Conservation (phyloP, 495 filamentous ascomycete genomes). For the Neurospora discreta region DNA sequence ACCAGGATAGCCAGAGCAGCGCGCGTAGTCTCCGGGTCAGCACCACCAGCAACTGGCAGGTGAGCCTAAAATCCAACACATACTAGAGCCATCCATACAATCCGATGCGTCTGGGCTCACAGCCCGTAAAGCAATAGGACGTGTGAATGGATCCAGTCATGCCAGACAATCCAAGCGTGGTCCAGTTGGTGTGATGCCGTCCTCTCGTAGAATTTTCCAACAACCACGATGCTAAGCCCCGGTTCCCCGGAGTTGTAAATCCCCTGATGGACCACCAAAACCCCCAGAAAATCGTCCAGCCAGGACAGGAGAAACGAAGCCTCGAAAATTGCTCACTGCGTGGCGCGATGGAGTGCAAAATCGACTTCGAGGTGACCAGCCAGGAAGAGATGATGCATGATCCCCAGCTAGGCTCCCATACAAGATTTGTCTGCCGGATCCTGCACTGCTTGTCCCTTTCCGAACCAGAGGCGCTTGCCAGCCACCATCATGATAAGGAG, state of each 20-base stretch:
- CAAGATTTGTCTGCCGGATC: conserved; percentile 10
- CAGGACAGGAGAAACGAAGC: conserved; percentile 1
- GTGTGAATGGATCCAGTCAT: conserved; percentile 5
- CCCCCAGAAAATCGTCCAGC: conserved; percentile 4
- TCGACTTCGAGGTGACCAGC: conserved; percentile 22
- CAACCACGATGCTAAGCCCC: neutral
- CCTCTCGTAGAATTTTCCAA: neutral
- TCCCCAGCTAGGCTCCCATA: conserved; percentile 5
- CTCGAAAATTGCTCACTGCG: conserved; percentile 21
- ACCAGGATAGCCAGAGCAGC: conserved; percentile 27
- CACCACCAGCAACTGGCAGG: conserved; percentile 19
- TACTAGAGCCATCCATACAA: conserved; percentile 10
- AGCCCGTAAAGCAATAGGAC: conserved; percentile 3
- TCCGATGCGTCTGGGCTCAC: conserved; percentile 1
- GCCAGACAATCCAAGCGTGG: neutral
- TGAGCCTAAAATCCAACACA: conserved; percentile 11
- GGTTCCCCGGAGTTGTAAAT: neutral
- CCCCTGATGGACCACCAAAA: neutral
- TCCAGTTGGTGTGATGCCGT: neutral
- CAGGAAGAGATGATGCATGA: conserved; percentile 10
- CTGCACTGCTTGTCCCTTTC: conserved; percentile 10
- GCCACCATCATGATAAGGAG: conserved; percentile 30
- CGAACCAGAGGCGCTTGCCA: conserved; percentile 39
- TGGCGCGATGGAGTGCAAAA: conserved; percentile 16
- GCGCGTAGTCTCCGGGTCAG: conserved; percentile 11